Conservation (phyloP, 495 filamentous ascomycete species). For the Podospora anserina region DNA sequence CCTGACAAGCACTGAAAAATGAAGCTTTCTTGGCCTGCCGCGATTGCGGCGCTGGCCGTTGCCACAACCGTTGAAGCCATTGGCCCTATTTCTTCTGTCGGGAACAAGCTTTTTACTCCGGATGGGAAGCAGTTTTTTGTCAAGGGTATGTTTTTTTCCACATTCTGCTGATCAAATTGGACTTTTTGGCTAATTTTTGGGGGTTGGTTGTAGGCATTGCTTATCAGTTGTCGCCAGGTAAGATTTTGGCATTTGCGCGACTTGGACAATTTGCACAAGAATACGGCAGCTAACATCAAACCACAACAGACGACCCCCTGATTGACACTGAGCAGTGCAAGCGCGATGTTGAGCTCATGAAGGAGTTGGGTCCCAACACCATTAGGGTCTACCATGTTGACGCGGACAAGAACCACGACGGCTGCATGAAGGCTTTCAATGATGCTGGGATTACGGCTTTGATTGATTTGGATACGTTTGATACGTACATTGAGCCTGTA, state of each 20-base stretch:
- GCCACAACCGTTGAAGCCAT: slow-evolving; percentile 34
- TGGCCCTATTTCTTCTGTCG: slow-evolving; percentile 63
- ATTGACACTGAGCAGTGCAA: slow-evolving; percentile 71
- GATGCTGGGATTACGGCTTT: slow-evolving; percentile 76
- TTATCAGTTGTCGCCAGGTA: slow-evolving; percentile 28
- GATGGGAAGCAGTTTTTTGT: slow-evolving; percentile 78
- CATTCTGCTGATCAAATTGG: not conserved
- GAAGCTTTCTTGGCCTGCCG: slow-evolving; percentile 25
- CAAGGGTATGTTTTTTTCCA: slow-evolving; percentile 56
- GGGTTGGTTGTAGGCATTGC: slow-evolving; percentile 18
- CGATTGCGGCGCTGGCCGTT: slow-evolving; percentile 34
- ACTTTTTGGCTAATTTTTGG: not conserved
- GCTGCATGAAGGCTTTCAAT: slow-evolving; percentile 66
- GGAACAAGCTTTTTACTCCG: slow-evolving; percentile 80
- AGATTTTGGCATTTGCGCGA: slow-evolving; percentile 7
- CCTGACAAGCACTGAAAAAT: slow-evolving; percentile 4
- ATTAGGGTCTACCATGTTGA: slow-evolving; percentile 92
- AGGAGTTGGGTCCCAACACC: slow-evolving; percentile 73
- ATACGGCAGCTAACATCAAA: not conserved
- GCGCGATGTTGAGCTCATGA: slow-evolving; percentile 74
- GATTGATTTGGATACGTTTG: slow-evolving; percentile 81
- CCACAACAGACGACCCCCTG: slow-evolving; percentile 62
- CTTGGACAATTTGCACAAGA: not conserved
- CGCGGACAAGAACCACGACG: slow-evolving; percentile 61
- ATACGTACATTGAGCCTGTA: slow-evolving; percentile 72